Percentiles rank a stretch among this genome's conserved stretches.
Conservation (phyloP, 495 filamentous ascomycete genomes). For the Neurospora sp. region DNA sequence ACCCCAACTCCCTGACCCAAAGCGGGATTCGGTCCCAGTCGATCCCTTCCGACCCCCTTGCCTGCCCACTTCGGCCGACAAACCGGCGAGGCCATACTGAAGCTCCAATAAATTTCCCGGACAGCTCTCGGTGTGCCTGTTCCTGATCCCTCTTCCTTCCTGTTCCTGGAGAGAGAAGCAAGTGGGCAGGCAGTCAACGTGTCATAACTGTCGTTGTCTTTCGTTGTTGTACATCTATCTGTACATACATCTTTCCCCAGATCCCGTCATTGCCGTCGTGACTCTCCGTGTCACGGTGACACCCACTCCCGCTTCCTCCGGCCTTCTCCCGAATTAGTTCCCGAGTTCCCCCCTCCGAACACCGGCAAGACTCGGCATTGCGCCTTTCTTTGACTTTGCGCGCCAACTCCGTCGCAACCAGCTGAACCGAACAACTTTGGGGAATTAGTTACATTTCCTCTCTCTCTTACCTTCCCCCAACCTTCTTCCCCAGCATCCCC, state of each 20-base stretch:
- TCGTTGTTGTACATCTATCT: not conserved
- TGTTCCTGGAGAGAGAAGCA: not conserved
- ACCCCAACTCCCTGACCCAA: not conserved
- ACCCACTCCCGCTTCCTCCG: not conserved
- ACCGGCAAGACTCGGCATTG: slow-evolving; percentile 6
- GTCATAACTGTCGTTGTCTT: not conserved
- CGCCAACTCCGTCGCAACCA: not conserved
- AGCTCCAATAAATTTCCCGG: not conserved
- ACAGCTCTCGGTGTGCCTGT: not conserved
- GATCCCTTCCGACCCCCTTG: not conserved
- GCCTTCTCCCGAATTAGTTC: not conserved
- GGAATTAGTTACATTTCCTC: not conserved
- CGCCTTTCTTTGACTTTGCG: slow-evolving; percentile 2
- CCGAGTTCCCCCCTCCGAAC: not conserved
- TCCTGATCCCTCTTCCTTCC: not conserved
- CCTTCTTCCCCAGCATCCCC: not conserved
- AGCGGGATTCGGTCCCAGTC: not conserved
- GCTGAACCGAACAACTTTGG: not conserved
- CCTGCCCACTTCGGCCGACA: not conserved
- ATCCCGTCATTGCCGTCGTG: not conserved
- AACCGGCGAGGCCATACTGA: not conserved
- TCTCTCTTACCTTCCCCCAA: not conserved
- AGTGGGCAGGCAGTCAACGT: not conserved
- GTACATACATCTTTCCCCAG: not conserved
- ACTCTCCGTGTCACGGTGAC: not conserved